Evolutionary conservation across 108 stramenopile genomes (phyloP).

Genomic region (Ochromonas danica): DNA sequence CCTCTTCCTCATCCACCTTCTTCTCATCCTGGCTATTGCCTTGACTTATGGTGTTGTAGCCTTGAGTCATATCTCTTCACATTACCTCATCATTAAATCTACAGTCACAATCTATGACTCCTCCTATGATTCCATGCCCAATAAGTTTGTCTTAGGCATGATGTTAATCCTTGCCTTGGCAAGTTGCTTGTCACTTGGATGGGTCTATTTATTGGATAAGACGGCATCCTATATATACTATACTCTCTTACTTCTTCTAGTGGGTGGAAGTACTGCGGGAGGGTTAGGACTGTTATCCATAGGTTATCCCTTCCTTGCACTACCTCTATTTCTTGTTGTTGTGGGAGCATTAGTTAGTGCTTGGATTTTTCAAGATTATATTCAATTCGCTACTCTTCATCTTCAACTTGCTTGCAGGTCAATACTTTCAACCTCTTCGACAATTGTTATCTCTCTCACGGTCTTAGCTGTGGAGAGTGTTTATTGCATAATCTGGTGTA

Average conservation of each 20-base stretch:
- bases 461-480: background rate
- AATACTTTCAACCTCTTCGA: background rate
- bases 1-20: background rate
- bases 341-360: background rate
- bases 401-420: background rate
- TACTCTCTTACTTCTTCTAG: background rate
- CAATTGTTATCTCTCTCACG: background rate
- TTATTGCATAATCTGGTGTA: conserved; percentile 5
- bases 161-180: background rate
- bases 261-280: background rate
- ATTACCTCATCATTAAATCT: background rate
- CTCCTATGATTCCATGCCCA: background rate
- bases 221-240: background rate
- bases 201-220: background rate
- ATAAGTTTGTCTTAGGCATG: background rate
- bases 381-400: background rate
- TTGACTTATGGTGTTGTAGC: background rate
- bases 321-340: background rate
- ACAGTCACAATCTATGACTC: background rate
- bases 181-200: background rate
- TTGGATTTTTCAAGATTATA: background rate
- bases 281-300: background rate
- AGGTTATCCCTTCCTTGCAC: background rate
- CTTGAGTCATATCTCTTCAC: background rate
- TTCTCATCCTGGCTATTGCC: background rate